A percentile compares a stretch with the other conserved stretches of the same genome.
phyloP scores from a whole-genome alignment of 257 asterid species.

The Penstemon barbatus region DNA sequence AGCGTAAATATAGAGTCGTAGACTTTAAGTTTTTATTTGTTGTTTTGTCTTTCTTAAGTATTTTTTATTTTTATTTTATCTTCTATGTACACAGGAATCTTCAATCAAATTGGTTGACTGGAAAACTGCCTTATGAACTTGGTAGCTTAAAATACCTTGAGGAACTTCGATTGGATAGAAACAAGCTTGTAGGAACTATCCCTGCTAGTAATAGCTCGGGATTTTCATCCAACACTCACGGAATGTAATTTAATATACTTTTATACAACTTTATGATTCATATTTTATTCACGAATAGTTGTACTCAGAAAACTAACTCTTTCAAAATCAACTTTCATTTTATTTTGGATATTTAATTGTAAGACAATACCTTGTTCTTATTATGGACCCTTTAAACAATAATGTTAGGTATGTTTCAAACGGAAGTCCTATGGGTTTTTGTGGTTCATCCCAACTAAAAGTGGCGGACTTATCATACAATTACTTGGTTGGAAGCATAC shows the following conservation, averaged over 20 bases:
- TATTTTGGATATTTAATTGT: slow-evolving; percentile 15
- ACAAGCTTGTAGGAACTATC: slow-evolving; percentile 66
- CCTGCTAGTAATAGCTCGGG: slow-evolving; percentile 65
- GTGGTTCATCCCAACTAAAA: slow-evolving; percentile 66
- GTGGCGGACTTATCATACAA: slow-evolving; percentile 80
- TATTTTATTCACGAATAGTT: neutral
- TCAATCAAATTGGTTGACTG: slow-evolving; percentile 85
- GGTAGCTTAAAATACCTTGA: slow-evolving; percentile 71
- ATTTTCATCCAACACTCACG: slow-evolving; percentile 41
- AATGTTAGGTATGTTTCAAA: slow-evolving; percentile 55
- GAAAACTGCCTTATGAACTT: slow-evolving; percentile 76
- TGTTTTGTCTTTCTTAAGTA: slow-evolving; percentile 3
- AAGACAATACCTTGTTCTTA: slow-evolving; percentile 5
- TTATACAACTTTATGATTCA: neutral
- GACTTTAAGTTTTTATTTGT: slow-evolving; percentile 10
- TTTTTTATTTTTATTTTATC: slow-evolving; percentile 2
- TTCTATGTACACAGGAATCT: slow-evolving; percentile 42
- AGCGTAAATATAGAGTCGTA: slow-evolving; percentile 17
- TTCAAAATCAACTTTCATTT: neutral
- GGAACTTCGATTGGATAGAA: slow-evolving; percentile 84
- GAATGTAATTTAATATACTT: slow-evolving; percentile 55
- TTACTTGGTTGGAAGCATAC: slow-evolving; percentile 70
- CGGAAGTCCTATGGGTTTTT: slow-evolving; percentile 57
- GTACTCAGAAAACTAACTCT: neutral
- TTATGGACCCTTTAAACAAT: slow-evolving; percentile 19